Percentiles rank a stretch among this genome's conserved stretches.
Conservation (phyloP, 352 stramenopile genomes). For the Pythium folliculosum region DNA sequence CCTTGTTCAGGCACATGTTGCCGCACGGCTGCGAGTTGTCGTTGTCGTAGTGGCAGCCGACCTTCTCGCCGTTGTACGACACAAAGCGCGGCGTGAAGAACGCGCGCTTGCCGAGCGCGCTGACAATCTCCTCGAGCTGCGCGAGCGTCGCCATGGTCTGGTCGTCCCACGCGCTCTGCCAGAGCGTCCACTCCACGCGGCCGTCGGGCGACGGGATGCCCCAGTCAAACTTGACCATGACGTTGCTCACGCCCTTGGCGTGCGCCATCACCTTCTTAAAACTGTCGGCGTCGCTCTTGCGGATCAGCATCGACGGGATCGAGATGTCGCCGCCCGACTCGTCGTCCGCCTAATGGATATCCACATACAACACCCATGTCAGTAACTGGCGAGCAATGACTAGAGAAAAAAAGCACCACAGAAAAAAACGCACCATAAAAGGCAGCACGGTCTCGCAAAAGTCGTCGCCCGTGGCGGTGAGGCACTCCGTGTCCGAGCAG, state of each 20-base stretch:
- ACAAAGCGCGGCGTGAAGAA: constrained; percentile 97
- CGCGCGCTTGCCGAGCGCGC: constrained; percentile 87
- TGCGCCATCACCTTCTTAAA: constrained; percentile 91
- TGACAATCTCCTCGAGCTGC: constrained; percentile 81
- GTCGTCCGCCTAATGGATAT: constrained; percentile 87
- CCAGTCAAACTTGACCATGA: constrained; percentile 96
- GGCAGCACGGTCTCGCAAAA: constrained; percentile 89
- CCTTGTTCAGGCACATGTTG: constrained; percentile 97
- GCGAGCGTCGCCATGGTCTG: constrained; percentile 77
- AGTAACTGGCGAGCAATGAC: not conserved
- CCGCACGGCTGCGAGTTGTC: constrained; percentile 84
- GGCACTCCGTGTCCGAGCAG: constrained; percentile 86
- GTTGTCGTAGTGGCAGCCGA: constrained; percentile 87
- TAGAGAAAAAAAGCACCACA: not conserved
- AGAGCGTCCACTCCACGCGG: constrained; percentile 97
- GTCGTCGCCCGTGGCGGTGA: constrained; percentile 70
- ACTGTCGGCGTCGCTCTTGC: constrained; percentile 93
- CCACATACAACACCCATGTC: constrained; percentile 14
- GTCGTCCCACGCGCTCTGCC: constrained; percentile 94
- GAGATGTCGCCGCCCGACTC: constrained; percentile 96
- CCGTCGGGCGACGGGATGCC: constrained; percentile 92
- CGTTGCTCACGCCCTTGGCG: constrained; percentile 87
- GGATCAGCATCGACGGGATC: constrained; percentile 96
- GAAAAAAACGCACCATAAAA: constrained; percentile 53
- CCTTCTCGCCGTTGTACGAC: constrained; percentile 94